phyloP scores from a whole-genome alignment of 805 yeast species.

The Myxozyma kluyveri region DNA sequence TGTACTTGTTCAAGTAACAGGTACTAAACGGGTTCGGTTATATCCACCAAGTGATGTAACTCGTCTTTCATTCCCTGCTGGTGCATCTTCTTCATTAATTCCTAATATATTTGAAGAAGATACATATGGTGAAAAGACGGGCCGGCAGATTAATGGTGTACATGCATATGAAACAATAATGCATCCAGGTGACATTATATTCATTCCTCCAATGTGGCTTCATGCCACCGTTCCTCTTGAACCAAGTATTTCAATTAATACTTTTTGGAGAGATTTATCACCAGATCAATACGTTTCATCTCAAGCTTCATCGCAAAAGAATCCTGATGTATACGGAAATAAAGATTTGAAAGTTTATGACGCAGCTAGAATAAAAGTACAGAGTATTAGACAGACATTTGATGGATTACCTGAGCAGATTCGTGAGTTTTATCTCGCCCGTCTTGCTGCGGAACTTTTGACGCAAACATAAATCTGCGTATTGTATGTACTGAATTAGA shows the following conservation, averaged over 20 bases:
- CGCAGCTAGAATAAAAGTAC: slow-evolving; percentile 35
- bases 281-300: slow-evolving; percentile 32
- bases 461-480: too few species aligned
- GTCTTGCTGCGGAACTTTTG: slow-evolving; percentile 38
- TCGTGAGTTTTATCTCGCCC: slow-evolving; percentile 34
- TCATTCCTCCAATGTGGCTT: slow-evolving; percentile 42
- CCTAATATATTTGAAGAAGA: slow-evolving; percentile 35
- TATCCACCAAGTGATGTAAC: slow-evolving; percentile 41
- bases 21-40: slow-evolving; percentile 37
- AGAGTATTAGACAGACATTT: slow-evolving; percentile 32
- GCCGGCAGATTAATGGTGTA: slow-evolving; percentile 15
- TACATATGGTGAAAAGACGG: not conserved
- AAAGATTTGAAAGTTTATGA: slow-evolving; percentile 40
- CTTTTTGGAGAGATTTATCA: slow-evolving; percentile 40
- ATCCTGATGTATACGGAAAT: slow-evolving; percentile 42
- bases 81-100: slow-evolving; percentile 39
- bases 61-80: slow-evolving; percentile 36
- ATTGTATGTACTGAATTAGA: too few species aligned
- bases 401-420: slow-evolving; percentile 35
- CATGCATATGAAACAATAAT: slow-evolving; percentile 37
- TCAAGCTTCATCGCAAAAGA: too few species aligned
- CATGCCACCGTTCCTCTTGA: slow-evolving; percentile 40
- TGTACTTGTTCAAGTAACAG: slow-evolving; percentile 40
- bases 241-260: slow-evolving; percentile 39
- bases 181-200: slow-evolving; percentile 42